Percentiles rank a stretch among this genome's conserved stretches.
phyloP scores from a whole-genome alignment of 345 rosid genomes.

The Cardamine resedifolia region DNA sequence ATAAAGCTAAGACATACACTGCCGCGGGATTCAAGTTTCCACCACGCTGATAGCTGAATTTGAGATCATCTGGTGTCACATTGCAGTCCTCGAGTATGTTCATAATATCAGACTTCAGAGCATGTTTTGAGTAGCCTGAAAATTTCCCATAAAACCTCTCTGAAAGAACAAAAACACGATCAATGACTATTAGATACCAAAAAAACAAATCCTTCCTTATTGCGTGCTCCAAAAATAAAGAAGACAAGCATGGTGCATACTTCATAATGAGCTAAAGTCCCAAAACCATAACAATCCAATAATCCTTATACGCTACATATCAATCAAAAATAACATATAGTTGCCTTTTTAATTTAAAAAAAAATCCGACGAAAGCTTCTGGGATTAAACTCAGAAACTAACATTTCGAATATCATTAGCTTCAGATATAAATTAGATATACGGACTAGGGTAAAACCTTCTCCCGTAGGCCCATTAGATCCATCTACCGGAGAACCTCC shows the following conservation, averaged over 20 bases:
- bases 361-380: neutral
- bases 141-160: constrained; percentile 53
- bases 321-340: neutral
- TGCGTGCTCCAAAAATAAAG: neutral
- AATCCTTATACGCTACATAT: neutral
- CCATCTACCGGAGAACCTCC: constrained; percentile 37
- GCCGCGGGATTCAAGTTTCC: constrained; percentile 42
- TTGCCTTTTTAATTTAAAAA: neutral
- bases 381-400: constrained; percentile 9
- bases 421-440: neutral
- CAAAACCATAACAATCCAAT: neutral
- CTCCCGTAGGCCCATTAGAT: constrained; percentile 29
- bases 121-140: constrained; percentile 43
- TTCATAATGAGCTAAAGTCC: neutral
- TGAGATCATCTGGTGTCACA: constrained; percentile 58
- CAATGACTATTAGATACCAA: neutral
- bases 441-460: constrained; percentile 19
- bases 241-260: neutral
- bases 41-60: constrained; percentile 47
- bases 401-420: neutral
- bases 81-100: constrained; percentile 58
- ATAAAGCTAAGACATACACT: constrained; percentile 40
- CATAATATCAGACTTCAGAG: constrained; percentile 65
- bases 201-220: neutral
- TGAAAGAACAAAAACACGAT: constrained; percentile 24